phyloP scores from a whole-genome alignment of 257 asterid species.

The Solanum tarijense region DNA sequence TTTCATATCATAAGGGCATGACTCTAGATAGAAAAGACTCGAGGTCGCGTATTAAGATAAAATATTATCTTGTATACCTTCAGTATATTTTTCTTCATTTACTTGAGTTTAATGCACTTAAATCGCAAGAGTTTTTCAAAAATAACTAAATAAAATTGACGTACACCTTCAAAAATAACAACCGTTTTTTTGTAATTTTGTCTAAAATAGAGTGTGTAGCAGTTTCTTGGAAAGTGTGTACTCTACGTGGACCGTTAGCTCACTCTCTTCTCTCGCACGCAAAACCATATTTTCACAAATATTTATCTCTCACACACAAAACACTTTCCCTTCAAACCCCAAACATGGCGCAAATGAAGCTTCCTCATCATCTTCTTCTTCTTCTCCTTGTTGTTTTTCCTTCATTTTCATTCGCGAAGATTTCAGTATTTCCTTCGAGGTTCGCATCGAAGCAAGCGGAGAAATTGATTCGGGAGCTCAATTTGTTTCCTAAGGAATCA shows the following conservation, averaged over 20 bases:
- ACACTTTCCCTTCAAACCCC: neutral
- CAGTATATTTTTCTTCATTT: no score
- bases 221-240: neutral
- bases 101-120: neutral
- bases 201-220: neutral
- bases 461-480: slow-evolving; percentile 59
- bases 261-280: neutral
- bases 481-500: slow-evolving; percentile 52
- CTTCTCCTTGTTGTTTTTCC: slow-evolving; percentile 17
- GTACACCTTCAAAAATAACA: neutral
- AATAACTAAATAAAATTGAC: no score
- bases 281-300: neutral
- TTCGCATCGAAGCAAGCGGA: slow-evolving; percentile 37
- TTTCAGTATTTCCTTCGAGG: slow-evolving; percentile 33
- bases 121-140: fast-evolving
- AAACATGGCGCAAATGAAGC: slow-evolving; percentile 16
- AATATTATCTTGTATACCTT: no score
- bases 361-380: slow-evolving; percentile 4
- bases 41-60: neutral
- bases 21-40: no score
- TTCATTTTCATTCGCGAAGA: slow-evolving; percentile 32
- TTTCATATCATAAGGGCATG: neutral
- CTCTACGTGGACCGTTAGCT: neutral
- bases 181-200: neutral
- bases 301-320: neutral